phyloP scores from a whole-genome alignment of 1,139 yeast species.

The Pichia sp. region DNA sequence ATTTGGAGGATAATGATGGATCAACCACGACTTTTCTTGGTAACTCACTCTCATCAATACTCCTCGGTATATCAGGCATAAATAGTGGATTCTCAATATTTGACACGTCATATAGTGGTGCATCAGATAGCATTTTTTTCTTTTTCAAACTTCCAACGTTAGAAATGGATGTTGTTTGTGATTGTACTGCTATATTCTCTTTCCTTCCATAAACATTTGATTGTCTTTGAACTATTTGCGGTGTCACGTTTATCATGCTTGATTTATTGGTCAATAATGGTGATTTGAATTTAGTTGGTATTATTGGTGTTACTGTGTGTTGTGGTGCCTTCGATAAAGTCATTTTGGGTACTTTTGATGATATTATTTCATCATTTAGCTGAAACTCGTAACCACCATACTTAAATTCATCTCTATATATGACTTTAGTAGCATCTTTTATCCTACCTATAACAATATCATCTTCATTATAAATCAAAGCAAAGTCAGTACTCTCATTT shows the following conservation, averaged over 20 bases:
- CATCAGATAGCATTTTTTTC: neutral
- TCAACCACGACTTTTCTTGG: conserved; percentile 53
- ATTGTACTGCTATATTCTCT: neutral
- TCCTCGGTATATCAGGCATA: conserved; percentile 33
- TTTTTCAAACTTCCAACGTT: neutral
- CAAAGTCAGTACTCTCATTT: conserved; percentile 16
- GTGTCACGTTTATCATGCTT: neutral
- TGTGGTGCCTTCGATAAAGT: neutral
- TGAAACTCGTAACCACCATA: conserved; percentile 51
- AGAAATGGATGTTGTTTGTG: neutral
- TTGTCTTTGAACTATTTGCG: neutral
- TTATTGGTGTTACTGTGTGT: neutral
- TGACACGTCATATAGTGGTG: conserved; percentile 20
- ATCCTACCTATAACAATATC: conserved; percentile 19
- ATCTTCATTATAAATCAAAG: conserved; percentile 21
- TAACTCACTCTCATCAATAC: conserved; percentile 10
- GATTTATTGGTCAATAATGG: neutral
- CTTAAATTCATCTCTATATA: conserved; percentile 38
- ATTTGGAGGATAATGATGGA: conserved; percentile 46
- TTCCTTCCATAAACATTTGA: neutral
- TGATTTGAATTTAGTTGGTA: conserved; percentile 6
- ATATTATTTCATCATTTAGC: conserved; percentile 33
- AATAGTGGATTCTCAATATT: conserved; percentile 34
- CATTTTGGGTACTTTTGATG: conserved; percentile 8
- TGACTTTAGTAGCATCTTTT: conserved; percentile 22